Conservation (phyloP, 768 basidiomycete genomes). For the Tricholoma furcatifolium region DNA sequence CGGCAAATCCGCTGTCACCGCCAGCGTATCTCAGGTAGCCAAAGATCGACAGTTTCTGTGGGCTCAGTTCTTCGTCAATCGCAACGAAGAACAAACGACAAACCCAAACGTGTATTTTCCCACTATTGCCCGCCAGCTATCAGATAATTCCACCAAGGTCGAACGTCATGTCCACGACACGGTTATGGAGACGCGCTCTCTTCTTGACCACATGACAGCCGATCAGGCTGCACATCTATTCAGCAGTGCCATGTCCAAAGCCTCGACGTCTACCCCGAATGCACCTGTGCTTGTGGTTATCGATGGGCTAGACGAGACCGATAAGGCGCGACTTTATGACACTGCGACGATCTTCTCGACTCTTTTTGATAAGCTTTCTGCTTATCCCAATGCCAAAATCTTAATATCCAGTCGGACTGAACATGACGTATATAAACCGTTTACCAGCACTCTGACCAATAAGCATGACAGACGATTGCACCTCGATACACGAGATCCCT, state of each 20-base stretch:
- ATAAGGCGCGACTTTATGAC: constrained; percentile 1
- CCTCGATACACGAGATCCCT: constrained; percentile 13
- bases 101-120: constrained; percentile 17
- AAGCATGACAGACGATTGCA: constrained; percentile 13
- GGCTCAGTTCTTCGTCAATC: constrained; percentile 18
- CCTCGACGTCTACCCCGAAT: neutral
- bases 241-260: constrained; percentile 7
- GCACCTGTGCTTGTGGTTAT: constrained; percentile 19
- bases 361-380: constrained; percentile 5
- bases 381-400: constrained; percentile 13
- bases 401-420: constrained; percentile 20
- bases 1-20: constrained; percentile 12
- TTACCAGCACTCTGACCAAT: constrained; percentile 4
- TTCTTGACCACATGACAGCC: constrained; percentile 8
- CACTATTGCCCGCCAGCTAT: constrained; percentile 16
- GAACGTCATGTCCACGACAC: constrained; percentile 4
- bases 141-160: constrained; percentile 1
- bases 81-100: constrained; percentile 11
- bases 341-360: constrained; percentile 13
- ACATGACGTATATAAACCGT: constrained; percentile 14
- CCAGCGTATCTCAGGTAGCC: constrained; percentile 7
- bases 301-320: constrained; percentile 20
- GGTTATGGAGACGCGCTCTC: constrained; percentile 4
- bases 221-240: constrained; percentile 17
- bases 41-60: constrained; percentile 6